Conservation (phyloP, 257 asterid genomes). For the Solanum neorickii region DNA sequence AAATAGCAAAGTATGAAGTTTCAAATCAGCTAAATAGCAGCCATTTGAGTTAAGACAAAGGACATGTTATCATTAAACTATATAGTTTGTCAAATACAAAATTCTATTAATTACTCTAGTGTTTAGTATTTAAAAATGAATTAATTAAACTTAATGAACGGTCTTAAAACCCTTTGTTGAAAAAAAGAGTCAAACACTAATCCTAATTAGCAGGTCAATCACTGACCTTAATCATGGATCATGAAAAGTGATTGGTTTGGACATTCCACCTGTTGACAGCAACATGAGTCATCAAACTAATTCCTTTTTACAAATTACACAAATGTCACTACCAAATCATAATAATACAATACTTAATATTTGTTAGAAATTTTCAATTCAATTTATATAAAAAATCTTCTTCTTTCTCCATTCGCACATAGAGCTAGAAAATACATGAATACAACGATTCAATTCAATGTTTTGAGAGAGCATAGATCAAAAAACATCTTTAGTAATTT, state of each 20-base stretch:
- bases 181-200: conserved; percentile 36
- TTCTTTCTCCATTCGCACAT: not conserved
- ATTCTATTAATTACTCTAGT: not conserved
- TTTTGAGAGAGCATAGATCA: not conserved
- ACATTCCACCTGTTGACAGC: conserved; percentile 39
- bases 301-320: not conserved
- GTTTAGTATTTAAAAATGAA: not conserved
- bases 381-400: not conserved
- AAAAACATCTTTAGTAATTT: not conserved
- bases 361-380: not conserved
- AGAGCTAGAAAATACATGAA: not conserved
- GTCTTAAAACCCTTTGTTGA: not conserved
- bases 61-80: not conserved
- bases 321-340: not conserved
- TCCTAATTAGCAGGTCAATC: conserved; percentile 16
- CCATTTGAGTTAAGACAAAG: not conserved
- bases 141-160: not conserved
- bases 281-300: conserved; percentile 7
- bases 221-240: conserved; percentile 22
- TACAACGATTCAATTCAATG: not conserved
- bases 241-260: conserved; percentile 29
- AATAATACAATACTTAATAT: not conserved
- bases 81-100: not conserved
- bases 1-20: not conserved
- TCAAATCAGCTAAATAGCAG: not conserved